Evolutionary conservation across 2,329 filamentous ascomycete species (phyloP).

Genomic region (Rosellinia necatrix): DNA sequence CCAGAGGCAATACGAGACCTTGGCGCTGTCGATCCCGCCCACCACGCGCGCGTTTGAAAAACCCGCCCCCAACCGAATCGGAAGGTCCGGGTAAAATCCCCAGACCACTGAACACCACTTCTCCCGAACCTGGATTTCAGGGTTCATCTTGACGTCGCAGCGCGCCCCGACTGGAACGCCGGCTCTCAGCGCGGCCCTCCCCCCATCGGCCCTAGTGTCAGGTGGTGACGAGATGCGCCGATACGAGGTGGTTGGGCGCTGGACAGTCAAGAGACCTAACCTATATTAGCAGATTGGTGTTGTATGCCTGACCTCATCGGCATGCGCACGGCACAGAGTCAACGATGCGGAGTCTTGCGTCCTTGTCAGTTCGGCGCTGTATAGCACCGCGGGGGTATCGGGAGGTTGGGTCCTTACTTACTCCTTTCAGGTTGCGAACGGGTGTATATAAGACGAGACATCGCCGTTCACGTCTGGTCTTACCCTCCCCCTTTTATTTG

Average conservation of each 20-base stretch:
- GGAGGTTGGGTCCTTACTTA: not conserved
- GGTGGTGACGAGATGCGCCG: constrained; percentile 12
- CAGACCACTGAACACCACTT: not conserved
- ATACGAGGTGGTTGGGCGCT: constrained; percentile 19
- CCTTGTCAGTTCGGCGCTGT: not conserved
- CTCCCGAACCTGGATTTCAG: not conserved
- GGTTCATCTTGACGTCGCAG: not conserved
- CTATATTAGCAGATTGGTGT: not conserved
- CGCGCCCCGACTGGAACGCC: constrained; percentile 1
- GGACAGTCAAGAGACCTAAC: no score
- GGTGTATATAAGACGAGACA: constrained; percentile 15
- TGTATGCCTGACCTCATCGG: constrained; percentile 13
- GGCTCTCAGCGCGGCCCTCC: not conserved
- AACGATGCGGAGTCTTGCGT: not conserved
- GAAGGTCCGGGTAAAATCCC: constrained; percentile 12
- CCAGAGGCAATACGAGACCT: constrained; percentile 25
- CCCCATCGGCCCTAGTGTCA: constrained; percentile 4
- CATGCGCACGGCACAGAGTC: not conserved
- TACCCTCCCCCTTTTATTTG: constrained; percentile 7
- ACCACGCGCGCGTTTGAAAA: not conserved
- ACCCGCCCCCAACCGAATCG: constrained; percentile 14
- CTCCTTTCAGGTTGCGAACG: not conserved
- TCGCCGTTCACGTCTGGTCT: not conserved
- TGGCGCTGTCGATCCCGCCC: constrained; percentile 26
- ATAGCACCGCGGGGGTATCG: not conserved